Percentiles rank a stretch among this genome's conserved stretches.
These are phyloP conservation scores for Plasmodium vivax DNA, from an alignment of 169 alveolate species.

Conservation along the genomic window DNA sequence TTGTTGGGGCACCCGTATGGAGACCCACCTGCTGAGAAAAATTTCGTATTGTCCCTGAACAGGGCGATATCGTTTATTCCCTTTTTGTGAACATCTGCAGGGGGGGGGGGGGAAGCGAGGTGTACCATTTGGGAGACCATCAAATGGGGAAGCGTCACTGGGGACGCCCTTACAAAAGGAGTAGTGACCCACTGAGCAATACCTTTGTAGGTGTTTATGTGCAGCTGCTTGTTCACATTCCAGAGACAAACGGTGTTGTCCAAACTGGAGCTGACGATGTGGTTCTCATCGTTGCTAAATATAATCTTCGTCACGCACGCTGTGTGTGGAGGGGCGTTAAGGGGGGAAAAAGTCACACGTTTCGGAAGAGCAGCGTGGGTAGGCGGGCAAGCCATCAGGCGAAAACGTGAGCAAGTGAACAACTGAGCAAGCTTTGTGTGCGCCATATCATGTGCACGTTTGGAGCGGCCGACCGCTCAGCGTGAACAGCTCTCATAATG, in stretches of 20 bases:
- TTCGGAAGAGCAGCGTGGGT: not conserved
- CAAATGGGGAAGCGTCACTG: not conserved
- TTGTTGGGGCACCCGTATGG: not conserved
- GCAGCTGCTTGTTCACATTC: conserved; percentile 51
- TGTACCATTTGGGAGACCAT: not conserved
- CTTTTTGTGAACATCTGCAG: conserved; percentile 60
- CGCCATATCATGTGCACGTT: not conserved
- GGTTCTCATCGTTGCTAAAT: conserved; percentile 52
- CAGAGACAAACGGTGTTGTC: conserved; percentile 51
- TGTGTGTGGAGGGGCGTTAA: not conserved
- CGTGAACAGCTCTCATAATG: not conserved
- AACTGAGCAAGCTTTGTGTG: not conserved
- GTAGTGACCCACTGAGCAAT: not conserved
- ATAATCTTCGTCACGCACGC: conserved; percentile 53
- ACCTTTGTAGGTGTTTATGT: conserved; percentile 59
- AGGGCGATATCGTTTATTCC: conserved; percentile 72
- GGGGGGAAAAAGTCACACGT: not conserved
- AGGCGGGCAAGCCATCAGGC: too few species aligned
- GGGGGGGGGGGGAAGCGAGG: not conserved
- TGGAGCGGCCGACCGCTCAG: not conserved
- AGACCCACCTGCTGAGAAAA: conserved; percentile 54
- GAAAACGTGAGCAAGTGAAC: too few species aligned
- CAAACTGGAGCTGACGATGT: conserved; percentile 48
- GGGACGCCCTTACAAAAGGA: not conserved
- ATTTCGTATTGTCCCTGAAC: conserved; percentile 53